Base-by-base conservation (phyloP, 345 rosid species). In the Citrus australasica region DNA sequence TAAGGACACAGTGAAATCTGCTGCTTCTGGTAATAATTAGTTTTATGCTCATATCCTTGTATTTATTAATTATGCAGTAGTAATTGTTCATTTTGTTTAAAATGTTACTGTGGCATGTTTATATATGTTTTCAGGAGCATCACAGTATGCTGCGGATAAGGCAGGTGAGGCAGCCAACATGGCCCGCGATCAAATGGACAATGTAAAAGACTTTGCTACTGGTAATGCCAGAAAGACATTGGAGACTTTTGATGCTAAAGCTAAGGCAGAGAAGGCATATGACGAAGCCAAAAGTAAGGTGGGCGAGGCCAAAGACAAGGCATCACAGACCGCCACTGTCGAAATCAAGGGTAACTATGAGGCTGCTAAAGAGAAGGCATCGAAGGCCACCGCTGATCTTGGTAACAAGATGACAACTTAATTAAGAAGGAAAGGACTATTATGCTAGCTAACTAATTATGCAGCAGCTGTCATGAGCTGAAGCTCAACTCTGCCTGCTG, bases 311-410 rank as follows among this genome's bases (percentile, higher is more conserved):
- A 92, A 91, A 74, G 90, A 87, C 61, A 87, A 64, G 74, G 85
- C 89, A 73, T 90, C 91, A 0, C 42, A 81, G 32, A 88, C 86
- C 0, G 67, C 87, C 48, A 40, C 48, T 9, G 75, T 64, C 6
- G 48, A 84, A 17, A 82, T 72, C 38, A 84, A 80, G 80, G 37
- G 38, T 16, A 72, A 17, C 14, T 89, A 86, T 67, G 96, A 85
- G 70, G 76, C 82, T 30, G 89, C 87, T 2, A 92, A 91, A 74
- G 89, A 87, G 61, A 87, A 67, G 75, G 85, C 89, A 74, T 90
- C 91, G 0, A 30, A 81, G 33, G 89, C 87, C 0, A 65, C 88
- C 0, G 88, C 80, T 53, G 87, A 87, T 40, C 21, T 91, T 22
- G 90, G 91, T 76, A 87, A 71, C 19, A 79, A 84, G 69, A 84